A percentile compares a stretch with the other conserved stretches of the same genome.
Evolutionary conservation across 768 basidiomycete genomes (phyloP).

Genomic region (Fomitopsis serialis): DNA sequence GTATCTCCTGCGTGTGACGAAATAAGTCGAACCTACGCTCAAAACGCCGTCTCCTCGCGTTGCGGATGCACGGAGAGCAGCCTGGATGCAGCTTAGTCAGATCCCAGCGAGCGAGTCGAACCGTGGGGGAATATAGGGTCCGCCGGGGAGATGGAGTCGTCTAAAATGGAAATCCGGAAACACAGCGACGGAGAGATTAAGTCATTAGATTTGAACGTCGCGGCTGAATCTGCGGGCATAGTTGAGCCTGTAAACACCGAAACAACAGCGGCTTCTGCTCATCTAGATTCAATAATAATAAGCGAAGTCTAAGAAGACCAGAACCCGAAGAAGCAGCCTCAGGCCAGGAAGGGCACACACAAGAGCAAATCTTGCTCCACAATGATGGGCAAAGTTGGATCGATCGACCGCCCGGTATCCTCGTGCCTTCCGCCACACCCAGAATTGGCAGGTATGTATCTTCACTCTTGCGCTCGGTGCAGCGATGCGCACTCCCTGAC

Average conservation of each 20-base stretch:
- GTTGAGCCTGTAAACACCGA: background rate
- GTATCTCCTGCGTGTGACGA: too few species aligned
- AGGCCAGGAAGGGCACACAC: background rate
- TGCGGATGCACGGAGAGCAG: too few species aligned
- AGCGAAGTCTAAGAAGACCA: background rate
- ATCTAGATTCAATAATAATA: constrained; percentile 1
- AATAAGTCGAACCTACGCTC: too few species aligned
- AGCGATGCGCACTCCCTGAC: background rate
- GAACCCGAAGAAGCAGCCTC: background rate
- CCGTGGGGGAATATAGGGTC: too few species aligned
- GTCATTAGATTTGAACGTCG: background rate
- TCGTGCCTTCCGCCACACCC: background rate
- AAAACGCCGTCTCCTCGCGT: too few species aligned
- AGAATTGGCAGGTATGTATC: background rate
- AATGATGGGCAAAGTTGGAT: background rate
- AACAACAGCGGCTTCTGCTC: background rate
- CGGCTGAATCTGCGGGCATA: constrained; percentile 3
- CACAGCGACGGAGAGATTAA: background rate
- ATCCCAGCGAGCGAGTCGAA: too few species aligned
- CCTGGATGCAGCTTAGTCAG: too few species aligned
- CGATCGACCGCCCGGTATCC: constrained; percentile 2
- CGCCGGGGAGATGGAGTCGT: background rate
- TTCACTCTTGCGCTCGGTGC: background rate
- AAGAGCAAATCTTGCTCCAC: constrained; percentile 1
- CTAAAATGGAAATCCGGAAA: background rate